Percentiles rank a stretch among this genome's conserved stretches.
These are phyloP conservation scores for Fusarium longipes DNA, from an alignment of 2,329 filamentous ascomycete genomes.

Conservation along the genomic window DNA sequence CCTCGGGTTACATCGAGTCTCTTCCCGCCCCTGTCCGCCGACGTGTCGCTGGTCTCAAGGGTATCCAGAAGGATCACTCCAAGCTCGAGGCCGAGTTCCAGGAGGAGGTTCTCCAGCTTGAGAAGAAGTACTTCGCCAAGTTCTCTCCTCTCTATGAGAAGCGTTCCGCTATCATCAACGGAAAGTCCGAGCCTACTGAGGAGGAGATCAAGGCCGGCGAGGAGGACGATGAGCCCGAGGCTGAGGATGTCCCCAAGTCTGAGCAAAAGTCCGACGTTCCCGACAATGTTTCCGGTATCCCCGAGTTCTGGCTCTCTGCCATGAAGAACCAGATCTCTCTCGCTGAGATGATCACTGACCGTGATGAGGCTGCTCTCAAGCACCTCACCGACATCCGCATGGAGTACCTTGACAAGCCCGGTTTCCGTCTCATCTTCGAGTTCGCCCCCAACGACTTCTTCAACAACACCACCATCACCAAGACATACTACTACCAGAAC, in stretches of 20 bases:
- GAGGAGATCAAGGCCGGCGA: constrained; percentile 89
- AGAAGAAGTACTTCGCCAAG: constrained; percentile 99
- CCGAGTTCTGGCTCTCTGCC: constrained; percentile 98
- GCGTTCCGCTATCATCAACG: constrained; percentile 93
- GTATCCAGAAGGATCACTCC: constrained; percentile 97
- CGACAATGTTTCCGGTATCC: constrained; percentile 79
- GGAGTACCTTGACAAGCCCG: constrained; percentile 98
- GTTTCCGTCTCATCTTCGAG: constrained; percentile 98
- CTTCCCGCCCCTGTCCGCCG: constrained; percentile 89
- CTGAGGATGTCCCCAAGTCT: constrained; percentile 70
- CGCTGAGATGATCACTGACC: constrained; percentile 98
- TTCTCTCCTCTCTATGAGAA: constrained; percentile 98
- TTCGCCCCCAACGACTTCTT: constrained; percentile 97
- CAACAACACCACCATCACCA: constrained; percentile 95
- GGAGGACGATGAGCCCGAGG: constrained; percentile 78
- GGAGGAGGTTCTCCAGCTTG: constrained; percentile 95
- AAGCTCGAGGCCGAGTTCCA: constrained; percentile 99
- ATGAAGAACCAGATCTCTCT: constrained; percentile 99
- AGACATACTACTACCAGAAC: constrained; percentile 99
- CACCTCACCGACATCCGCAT: constrained; percentile 92
- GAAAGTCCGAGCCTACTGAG: constrained; percentile 83
- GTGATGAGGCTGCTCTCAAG: constrained; percentile 94
- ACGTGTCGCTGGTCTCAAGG: constrained; percentile 94
- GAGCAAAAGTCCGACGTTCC: constrained; percentile 69
- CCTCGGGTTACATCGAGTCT: constrained; percentile 97